Evolutionary conservation across 805 yeast species (phyloP).

Genomic region (Kregervanrija delftensis): DNA sequence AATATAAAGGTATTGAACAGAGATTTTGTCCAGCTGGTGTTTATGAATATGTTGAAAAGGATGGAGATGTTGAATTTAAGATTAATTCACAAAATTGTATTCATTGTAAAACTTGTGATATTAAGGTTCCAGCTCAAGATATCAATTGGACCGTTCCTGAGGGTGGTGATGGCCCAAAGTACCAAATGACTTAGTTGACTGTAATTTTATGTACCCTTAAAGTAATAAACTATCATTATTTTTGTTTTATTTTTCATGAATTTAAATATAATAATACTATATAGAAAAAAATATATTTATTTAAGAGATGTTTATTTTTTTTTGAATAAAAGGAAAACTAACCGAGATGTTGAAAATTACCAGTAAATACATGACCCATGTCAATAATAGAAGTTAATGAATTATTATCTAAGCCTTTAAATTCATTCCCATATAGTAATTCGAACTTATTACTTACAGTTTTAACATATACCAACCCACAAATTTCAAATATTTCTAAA

Average conservation of each 20-base stretch:
- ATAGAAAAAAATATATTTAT: too few species aligned
- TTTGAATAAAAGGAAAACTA: neutral
- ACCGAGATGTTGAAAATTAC: slow-evolving; percentile 5
- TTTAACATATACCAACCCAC: slow-evolving; percentile 24
- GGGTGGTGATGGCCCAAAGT: slow-evolving; percentile 98
- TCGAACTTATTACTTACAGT: slow-evolving; percentile 8
- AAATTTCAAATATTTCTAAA: slow-evolving; percentile 23
- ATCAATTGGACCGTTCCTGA: slow-evolving; percentile 97
- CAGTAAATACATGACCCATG: slow-evolving; percentile 21
- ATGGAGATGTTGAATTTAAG: slow-evolving; percentile 70
- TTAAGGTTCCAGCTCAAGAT: slow-evolving; percentile 91
- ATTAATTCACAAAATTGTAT: slow-evolving; percentile 96
- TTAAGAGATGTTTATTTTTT: neutral
- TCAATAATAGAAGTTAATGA: slow-evolving; percentile 18
- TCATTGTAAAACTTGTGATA: slow-evolving; percentile 98
- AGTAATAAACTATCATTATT: neutral
- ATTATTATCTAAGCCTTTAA: slow-evolving; percentile 16
- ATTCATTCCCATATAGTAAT: slow-evolving; percentile 20
- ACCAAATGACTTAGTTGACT: slow-evolving; percentile 53
- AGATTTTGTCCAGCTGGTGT: slow-evolving; percentile 99
- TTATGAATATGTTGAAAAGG: slow-evolving; percentile 67
- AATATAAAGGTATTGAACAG: slow-evolving; percentile 79
- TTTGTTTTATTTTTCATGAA: neutral
- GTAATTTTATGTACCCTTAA: slow-evolving; percentile 4
- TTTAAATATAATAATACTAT: too few species aligned